Percentiles rank a stretch among this genome's conserved stretches.
These are phyloP conservation scores for Spathaspora sp. DNA, from an alignment of 1,139 yeast species.

Conservation along the genomic window DNA sequence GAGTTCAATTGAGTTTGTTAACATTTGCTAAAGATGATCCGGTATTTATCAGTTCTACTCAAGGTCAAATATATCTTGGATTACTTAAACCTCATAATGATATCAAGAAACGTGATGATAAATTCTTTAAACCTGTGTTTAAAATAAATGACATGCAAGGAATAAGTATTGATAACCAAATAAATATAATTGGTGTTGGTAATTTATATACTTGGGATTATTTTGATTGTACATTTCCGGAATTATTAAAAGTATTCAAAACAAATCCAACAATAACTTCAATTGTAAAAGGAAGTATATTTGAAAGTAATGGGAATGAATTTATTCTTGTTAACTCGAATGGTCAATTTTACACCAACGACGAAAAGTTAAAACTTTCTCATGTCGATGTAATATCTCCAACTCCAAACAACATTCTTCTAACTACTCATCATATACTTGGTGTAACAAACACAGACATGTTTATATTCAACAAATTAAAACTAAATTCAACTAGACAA, in stretches of 20 bases:
- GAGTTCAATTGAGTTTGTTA: conserved; percentile 24
- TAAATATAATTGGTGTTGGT: conserved; percentile 21
- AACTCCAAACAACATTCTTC: conserved; percentile 11
- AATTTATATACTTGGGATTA: conserved; percentile 34
- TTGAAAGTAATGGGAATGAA: conserved; percentile 9
- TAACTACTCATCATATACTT: conserved; percentile 29
- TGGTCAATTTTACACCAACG: conserved; percentile 26
- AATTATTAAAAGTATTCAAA: conserved; percentile 31
- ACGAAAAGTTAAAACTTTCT: conserved; percentile 26
- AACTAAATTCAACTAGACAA: conserved; percentile 15
- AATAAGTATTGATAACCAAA: conserved; percentile 23
- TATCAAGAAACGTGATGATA: conserved; percentile 39
- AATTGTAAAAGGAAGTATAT: conserved; percentile 20
- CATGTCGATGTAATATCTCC: conserved; percentile 15
- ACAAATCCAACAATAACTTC: conserved; percentile 17
- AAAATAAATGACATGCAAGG: conserved; percentile 20
- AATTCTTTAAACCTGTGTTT: conserved; percentile 30
- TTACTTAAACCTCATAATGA: conserved; percentile 28
- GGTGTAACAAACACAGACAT: conserved; percentile 15
- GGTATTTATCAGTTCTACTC: conserved; percentile 18
- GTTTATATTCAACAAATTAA: conserved; percentile 26
- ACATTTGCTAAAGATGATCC: conserved; percentile 19
- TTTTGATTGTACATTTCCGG: conserved; percentile 30
- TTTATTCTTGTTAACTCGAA: conserved; percentile 16
- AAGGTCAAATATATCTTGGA: conserved; percentile 31